Evolutionary conservation across 306 rosid genomes (phyloP).

Genomic region (Sesbania bispinosa): DNA sequence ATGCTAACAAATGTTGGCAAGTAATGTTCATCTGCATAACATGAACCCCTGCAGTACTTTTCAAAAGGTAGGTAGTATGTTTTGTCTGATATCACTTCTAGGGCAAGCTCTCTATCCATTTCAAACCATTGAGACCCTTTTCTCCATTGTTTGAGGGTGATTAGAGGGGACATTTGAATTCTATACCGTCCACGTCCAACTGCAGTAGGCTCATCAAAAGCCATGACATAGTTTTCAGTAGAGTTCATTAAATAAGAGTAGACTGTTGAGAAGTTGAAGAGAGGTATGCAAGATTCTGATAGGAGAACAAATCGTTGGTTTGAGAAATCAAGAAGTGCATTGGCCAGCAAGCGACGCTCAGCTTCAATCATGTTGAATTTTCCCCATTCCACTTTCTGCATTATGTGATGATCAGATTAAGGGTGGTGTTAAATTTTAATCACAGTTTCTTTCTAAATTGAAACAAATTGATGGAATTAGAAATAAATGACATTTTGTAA

Average conservation of each 20-base stretch:
- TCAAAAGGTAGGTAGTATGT: slow-evolving; percentile 51
- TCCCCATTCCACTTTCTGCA: slow-evolving; percentile 78
- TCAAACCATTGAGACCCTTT: slow-evolving; percentile 93
- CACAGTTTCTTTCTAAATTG: neutral
- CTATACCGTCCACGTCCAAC: slow-evolving; percentile 64
- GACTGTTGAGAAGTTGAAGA: slow-evolving; percentile 66
- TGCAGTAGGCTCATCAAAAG: slow-evolving; percentile 43
- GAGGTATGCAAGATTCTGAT: slow-evolving; percentile 82
- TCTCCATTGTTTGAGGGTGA: slow-evolving; percentile 57
- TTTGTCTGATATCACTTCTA: slow-evolving; percentile 52
- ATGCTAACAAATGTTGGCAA: slow-evolving; percentile 64
- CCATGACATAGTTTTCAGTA: slow-evolving; percentile 38
- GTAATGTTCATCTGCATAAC: slow-evolving; percentile 81
- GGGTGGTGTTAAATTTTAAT: neutral
- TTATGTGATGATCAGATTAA: neutral
- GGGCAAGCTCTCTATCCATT: slow-evolving; percentile 56
- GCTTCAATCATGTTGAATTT: slow-evolving; percentile 76
- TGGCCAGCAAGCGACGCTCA: slow-evolving; percentile 72
- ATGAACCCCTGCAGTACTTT: slow-evolving; percentile 32
- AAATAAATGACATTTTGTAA: neutral
- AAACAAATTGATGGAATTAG: neutral
- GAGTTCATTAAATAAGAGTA: slow-evolving; percentile 62
- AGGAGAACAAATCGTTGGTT: slow-evolving; percentile 73
- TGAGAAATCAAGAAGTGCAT: slow-evolving; percentile 81
- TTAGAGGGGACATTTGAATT: slow-evolving; percentile 42